Evolutionary conservation across 257 asterid species (phyloP), one percentile per base, ranked within the genome.

Genomic region (Nicotiana tomentosiformis): DNA sequence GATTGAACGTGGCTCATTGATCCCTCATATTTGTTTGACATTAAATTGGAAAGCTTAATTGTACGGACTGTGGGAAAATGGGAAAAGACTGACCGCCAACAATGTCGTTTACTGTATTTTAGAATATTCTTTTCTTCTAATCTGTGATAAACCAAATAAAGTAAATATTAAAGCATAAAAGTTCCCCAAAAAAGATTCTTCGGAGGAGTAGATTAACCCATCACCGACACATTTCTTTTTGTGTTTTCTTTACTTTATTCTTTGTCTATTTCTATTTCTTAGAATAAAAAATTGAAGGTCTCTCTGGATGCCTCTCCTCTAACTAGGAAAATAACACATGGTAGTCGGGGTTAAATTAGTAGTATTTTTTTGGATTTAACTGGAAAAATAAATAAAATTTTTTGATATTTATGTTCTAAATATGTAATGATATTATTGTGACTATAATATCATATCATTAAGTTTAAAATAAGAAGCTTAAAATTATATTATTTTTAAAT

Each of bases 141-240:
- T 74, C 39, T 6, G 2, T 72, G 37, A 43, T 2, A 72, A 70
- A n/a, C 1, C 23, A 20, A 70, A 17, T 1, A 35, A 53, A 68
- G 23, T 70, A 39, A 39, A 20, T 55, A 55, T 55, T 14, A 55
- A 15, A 55, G 60, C 35, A 70, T 1, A 70, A 11, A 70, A 12
- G 30, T 43, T 46, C n/a, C n/a, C 17, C 60, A n/a, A 46, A 49
- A 51, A 5, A 1, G 49, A 11, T 43, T 43, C 49, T 11, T 11
- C 0, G 49, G 46, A 39, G 46, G 49, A 7, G 10, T 1, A 39
- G 49, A 39, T 7, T 39, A 39, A 29, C 20, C 64, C 17, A 83
- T 82, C 87, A 84, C 89, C 89, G 89, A 86, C 89, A 53, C 85
- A 82, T 55, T 69, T 58, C 70, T 60, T 65, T 81, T 56, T 23